Percentiles rank a stretch among this genome's conserved stretches.
phyloP scores from a whole-genome alignment of 2,329 filamentous ascomycete genomes.

The Pyrenophora tritici-repentis region DNA sequence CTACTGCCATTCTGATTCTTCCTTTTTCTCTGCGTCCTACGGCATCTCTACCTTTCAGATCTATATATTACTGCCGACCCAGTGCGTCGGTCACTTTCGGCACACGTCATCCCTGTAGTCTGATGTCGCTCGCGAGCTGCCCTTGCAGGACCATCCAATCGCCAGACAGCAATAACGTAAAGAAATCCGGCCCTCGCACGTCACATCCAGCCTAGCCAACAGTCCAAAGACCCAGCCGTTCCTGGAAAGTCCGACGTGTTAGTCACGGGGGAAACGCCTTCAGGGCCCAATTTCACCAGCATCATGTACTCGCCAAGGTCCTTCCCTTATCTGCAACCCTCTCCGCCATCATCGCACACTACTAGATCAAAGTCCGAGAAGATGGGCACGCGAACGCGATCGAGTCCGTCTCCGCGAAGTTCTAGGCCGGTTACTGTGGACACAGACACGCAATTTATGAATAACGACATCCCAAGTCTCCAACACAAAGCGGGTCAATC shows the following conservation, averaged over 20 bases:
- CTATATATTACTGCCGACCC: slow-evolving; percentile 1
- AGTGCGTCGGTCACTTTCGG: slow-evolving; percentile 14
- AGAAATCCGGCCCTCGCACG: slow-evolving; percentile 33
- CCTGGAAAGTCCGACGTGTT: slow-evolving; percentile 19
- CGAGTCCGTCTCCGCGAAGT: slow-evolving; percentile 22
- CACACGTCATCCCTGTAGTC: slow-evolving; percentile 31
- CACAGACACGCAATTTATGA: slow-evolving; percentile 13
- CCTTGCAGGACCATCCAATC: slow-evolving; percentile 39
- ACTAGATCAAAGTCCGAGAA: slow-evolving; percentile 26
- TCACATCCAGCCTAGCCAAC: slow-evolving; percentile 31
- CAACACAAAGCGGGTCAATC: slow-evolving; percentile 10
- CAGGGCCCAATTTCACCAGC: slow-evolving; percentile 24
- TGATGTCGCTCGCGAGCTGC: slow-evolving; percentile 31
- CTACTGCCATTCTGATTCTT: not conserved
- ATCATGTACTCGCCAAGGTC: slow-evolving; percentile 55
- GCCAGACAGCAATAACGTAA: slow-evolving; percentile 46
- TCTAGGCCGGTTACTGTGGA: slow-evolving; percentile 15
- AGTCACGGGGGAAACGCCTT: slow-evolving; percentile 36
- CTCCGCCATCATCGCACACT: slow-evolving; percentile 41
- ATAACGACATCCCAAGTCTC: slow-evolving; percentile 9
- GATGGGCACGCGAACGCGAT: slow-evolving; percentile 39
- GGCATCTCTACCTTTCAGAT: not conserved
- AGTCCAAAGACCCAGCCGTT: slow-evolving; percentile 11
- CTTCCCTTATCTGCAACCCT: slow-evolving; percentile 49
- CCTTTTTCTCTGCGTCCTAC: slow-evolving; percentile 2